These are phyloP conservation scores for Tetrapisispora arboricola DNA, from an alignment of 805 yeast species.

Conservation along the genomic window DNA sequence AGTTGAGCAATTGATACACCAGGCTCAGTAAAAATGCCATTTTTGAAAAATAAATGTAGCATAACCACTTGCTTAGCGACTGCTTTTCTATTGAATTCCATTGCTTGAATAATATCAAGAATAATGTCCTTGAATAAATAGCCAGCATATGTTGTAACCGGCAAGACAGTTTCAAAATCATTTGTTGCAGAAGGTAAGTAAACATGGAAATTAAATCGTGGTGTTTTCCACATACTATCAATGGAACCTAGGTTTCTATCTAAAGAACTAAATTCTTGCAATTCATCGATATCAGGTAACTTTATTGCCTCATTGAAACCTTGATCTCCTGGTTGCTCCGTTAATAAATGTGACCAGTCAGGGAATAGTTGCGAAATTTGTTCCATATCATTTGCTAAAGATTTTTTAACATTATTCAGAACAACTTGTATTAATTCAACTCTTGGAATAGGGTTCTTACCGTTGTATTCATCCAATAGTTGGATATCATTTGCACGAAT, in stretches of 20 bases:
- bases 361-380: conserved; percentile 31
- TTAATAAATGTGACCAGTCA: conserved; percentile 30
- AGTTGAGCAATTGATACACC: conserved; percentile 73
- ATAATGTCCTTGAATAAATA: conserved; percentile 65
- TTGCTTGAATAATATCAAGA: conserved; percentile 61
- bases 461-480: conserved; percentile 20
- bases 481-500: conserved; percentile 14
- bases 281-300: conserved; percentile 31
- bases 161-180: conserved; percentile 59
- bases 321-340: conserved; percentile 23
- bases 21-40: conserved; percentile 54
- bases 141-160: conserved; percentile 40
- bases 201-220: conserved; percentile 52
- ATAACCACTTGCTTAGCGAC: conserved; percentile 75
- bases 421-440: conserved; percentile 40
- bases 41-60: conserved; percentile 60
- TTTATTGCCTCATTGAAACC: conserved; percentile 27
- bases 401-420: conserved; percentile 38
- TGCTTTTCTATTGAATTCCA: conserved; percentile 83
- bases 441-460: conserved; percentile 40
- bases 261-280: conserved; percentile 26
- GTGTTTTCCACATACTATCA: conserved; percentile 58
- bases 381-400: conserved; percentile 35
- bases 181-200: conserved; percentile 41
- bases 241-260: conserved; percentile 38